A percentile compares a stretch with the other conserved stretches of the same genome.
These are phyloP conservation scores for Penicillium atrosanguineum DNA, from an alignment of 495 filamentous ascomycete genomes.

Conservation along the genomic window DNA sequence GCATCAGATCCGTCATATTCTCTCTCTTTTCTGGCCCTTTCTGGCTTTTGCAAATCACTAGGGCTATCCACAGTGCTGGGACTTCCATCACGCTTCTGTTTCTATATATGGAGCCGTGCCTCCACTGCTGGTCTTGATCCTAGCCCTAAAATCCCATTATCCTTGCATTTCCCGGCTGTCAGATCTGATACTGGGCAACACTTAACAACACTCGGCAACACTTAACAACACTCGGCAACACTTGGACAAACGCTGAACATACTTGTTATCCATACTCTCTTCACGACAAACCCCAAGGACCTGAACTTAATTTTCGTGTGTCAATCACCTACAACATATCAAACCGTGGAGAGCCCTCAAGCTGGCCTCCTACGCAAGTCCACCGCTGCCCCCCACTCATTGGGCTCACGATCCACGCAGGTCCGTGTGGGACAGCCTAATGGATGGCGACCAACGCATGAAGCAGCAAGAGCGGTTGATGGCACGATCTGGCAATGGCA, in stretches of 20 bases:
- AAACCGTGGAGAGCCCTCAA: slow-evolving; percentile 27
- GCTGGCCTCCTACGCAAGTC: slow-evolving; percentile 59
- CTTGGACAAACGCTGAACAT: neutral
- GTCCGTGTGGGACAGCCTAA: slow-evolving; percentile 45
- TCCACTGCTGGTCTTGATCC: neutral
- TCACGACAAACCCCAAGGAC: neutral
- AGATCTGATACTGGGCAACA: neutral
- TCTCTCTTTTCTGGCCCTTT: neutral
- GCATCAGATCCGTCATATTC: slow-evolving; percentile 20
- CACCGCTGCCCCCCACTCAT: slow-evolving; percentile 58
- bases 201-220: neutral
- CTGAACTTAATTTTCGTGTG: neutral
- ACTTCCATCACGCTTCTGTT: neutral
- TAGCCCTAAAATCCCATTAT: neutral
- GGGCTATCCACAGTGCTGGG: neutral
- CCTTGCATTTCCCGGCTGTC: neutral
- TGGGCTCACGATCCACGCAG: slow-evolving; percentile 49
- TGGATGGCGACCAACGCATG: slow-evolving; percentile 69
- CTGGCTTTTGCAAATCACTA: too few relatives aligned
- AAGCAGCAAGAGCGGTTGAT: slow-evolving; percentile 62
- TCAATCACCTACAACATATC: neutral
- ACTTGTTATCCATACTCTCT: neutral
- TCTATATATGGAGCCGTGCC: neutral
- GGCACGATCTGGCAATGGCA: slow-evolving; percentile 23
- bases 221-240: neutral